Evolutionary conservation across 1,284 basidiomycete genomes (phyloP).

Genomic region (Bjerkandera adusta): DNA sequence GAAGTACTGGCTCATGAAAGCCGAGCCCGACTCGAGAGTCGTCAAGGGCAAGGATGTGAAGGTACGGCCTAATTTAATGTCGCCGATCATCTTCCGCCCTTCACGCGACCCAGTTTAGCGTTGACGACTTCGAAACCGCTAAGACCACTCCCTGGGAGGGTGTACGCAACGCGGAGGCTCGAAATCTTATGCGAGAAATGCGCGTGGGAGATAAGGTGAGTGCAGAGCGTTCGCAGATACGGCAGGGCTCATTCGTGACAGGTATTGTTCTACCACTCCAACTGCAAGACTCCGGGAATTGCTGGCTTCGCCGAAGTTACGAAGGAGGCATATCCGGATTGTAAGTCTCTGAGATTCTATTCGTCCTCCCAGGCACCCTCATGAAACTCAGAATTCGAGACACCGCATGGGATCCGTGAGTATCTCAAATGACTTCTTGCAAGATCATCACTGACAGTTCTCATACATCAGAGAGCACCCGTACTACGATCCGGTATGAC

Average conservation of each 20-base stretch:
- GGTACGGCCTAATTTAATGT: slow-evolving; percentile 38
- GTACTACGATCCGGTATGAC: slow-evolving; percentile 84
- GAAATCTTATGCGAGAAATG: slow-evolving; percentile 94
- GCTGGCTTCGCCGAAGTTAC: slow-evolving; percentile 82
- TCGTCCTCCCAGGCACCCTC: slow-evolving; percentile 6
- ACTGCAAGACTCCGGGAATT: slow-evolving; percentile 87
- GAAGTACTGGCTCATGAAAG: slow-evolving; percentile 84
- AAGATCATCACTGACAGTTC: slow-evolving; percentile 7
- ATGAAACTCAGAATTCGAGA: slow-evolving; percentile 43
- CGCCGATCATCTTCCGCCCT: not conserved
- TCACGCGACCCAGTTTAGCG: slow-evolving; percentile 67
- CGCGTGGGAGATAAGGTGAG: slow-evolving; percentile 75
- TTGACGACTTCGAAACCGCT: slow-evolving; percentile 83
- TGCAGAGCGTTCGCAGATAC: slow-evolving; percentile 11
- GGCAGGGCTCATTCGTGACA: slow-evolving; percentile 7
- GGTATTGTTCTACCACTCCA: slow-evolving; percentile 86
- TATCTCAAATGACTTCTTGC: slow-evolving; percentile 19
- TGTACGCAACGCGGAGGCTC: slow-evolving; percentile 88
- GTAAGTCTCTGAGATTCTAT: slow-evolving; percentile 45
- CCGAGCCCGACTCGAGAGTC: slow-evolving; percentile 84
- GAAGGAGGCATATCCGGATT: slow-evolving; percentile 87
- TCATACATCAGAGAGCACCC: slow-evolving; percentile 61
- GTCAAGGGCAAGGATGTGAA: slow-evolving; percentile 92
- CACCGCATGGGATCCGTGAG: slow-evolving; percentile 86
- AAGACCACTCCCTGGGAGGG: slow-evolving; percentile 89